These are phyloP conservation scores for Brassica napus DNA, from an alignment of 345 rosid genomes.

Conservation along the genomic window Da-Ae NC_063440.1:18697001-18697500, in stretches of 20 bases:
- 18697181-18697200: neutral
- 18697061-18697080: slow-evolving; percentile 29
- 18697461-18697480: slow-evolving; percentile 30
- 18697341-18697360: slow-evolving; percentile 41
- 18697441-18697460: neutral
- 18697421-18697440: neutral
- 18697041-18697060: slow-evolving; percentile 35
- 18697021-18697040: slow-evolving; percentile 39
- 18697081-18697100: slow-evolving; percentile 34
- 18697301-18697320: slow-evolving; percentile 40
- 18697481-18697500: slow-evolving; percentile 18
- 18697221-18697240: slow-evolving; percentile 35
- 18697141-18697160: slow-evolving; percentile 36
- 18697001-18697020: slow-evolving; percentile 24
- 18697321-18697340: slow-evolving; percentile 53
- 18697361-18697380: slow-evolving; percentile 49
- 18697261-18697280: slow-evolving; percentile 41
- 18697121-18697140: slow-evolving; percentile 26
- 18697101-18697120: slow-evolving; percentile 29
- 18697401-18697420: slow-evolving; percentile 20
- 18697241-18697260: slow-evolving; percentile 33
- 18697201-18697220: slow-evolving; percentile 31
- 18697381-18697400: slow-evolving; percentile 43
- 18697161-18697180: slow-evolving; percentile 33
- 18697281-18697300: slow-evolving; percentile 53